A percentile compares a stretch with the other conserved stretches of the same genome.
Evolutionary conservation across 2,329 filamentous ascomycete species (phyloP).

Genomic region (Trichoderma arundinaceum): DNA sequence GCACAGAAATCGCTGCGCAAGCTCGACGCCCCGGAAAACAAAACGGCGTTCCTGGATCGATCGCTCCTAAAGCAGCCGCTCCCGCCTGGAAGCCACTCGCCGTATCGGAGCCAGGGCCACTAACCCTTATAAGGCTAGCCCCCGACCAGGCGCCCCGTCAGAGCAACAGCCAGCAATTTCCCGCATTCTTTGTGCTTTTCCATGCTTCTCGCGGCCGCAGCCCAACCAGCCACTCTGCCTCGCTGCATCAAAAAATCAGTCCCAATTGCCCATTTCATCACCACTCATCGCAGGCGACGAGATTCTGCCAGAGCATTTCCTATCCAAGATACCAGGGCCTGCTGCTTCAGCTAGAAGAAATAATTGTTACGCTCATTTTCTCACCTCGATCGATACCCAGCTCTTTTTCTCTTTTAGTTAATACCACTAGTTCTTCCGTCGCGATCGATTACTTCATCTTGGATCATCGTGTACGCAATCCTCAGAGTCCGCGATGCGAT

Average conservation of each 20-base stretch:
- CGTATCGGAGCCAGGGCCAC: neutral
- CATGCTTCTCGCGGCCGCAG: constrained; percentile 6
- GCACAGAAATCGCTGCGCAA: constrained; percentile 1
- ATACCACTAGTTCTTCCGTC: neutral
- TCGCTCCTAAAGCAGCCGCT: constrained; percentile 5
- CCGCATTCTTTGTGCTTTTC: constrained; percentile 40
- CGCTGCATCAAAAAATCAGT: constrained; percentile 22
- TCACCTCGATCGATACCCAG: constrained; percentile 19
- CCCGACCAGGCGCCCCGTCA: constrained; percentile 36
- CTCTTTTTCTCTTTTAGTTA: neutral
- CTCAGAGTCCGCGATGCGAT: constrained; percentile 37
- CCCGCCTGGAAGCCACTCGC: constrained; percentile 17
- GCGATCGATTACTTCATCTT: constrained; percentile 20
- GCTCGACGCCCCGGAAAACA: neutral
- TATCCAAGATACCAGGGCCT: constrained; percentile 4
- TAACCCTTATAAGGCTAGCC: constrained; percentile 35
- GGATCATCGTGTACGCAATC: constrained; percentile 30
- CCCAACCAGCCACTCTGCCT: constrained; percentile 28
- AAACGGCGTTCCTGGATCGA: neutral
- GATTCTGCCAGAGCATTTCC: constrained; percentile 24
- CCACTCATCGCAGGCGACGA: constrained; percentile 33
- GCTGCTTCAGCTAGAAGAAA: constrained; percentile 7
- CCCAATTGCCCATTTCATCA: constrained; percentile 1
- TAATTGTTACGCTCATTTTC: constrained; percentile 32
- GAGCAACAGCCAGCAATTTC: constrained; percentile 47